Base-by-base conservation (phyloP, 2,329 filamentous ascomycete species). In the Tolypocladium cylindrosporum region DNA sequence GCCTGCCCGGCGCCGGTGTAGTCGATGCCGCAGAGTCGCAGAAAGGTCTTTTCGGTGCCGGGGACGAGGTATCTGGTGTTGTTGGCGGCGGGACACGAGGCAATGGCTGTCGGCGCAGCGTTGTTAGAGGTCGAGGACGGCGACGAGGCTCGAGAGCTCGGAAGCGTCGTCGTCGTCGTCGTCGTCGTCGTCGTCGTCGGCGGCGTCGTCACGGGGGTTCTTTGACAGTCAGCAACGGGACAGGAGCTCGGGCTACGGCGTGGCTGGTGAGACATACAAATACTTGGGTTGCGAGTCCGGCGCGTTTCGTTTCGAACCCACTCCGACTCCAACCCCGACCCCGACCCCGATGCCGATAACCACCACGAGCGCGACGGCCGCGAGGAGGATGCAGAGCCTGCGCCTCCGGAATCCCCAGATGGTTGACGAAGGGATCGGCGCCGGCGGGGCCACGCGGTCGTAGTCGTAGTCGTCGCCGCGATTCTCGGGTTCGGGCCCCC, bases 11-110 rank as follows among this genome's bases (percentile, higher is more conserved):
- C 59, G n/a, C 72, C 71, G 59, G 67, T 71, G 63, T 75, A 78
- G 65, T 80, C 77, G 57, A 78, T 63, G 37, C 75, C 77, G 64
- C 77, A 80, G 21, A 75, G 56, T 8, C 74, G 76, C 27, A 74
- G 61, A 67, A 80, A 80, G 10, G 59, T 65, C 60, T 72, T 74
- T 9, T 70, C 63, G 4, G 74, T 74, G 10, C 71, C 69, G 1
- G 74, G 71, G 1, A 77, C 75, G 31, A 66, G 56, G 62, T 75
- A 79, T n/a, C 70, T 63, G 1, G 77, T 79, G 56, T 74, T 73
- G 63, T 78, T 78, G 16, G 72, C 69, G 1, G 67, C 69, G 0
- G 77, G 77, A 56, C 77, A 79, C 10, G 31, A 31, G 53, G 71
- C 68, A 2, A 69, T 65, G 36, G 68, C 65, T 5, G 67, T 64